A percentile compares a stretch with the other conserved stretches of the same genome.
Conservation (phyloP, 2,329 filamentous ascomycete species). For the Scedosporium minutisporum region DNA sequence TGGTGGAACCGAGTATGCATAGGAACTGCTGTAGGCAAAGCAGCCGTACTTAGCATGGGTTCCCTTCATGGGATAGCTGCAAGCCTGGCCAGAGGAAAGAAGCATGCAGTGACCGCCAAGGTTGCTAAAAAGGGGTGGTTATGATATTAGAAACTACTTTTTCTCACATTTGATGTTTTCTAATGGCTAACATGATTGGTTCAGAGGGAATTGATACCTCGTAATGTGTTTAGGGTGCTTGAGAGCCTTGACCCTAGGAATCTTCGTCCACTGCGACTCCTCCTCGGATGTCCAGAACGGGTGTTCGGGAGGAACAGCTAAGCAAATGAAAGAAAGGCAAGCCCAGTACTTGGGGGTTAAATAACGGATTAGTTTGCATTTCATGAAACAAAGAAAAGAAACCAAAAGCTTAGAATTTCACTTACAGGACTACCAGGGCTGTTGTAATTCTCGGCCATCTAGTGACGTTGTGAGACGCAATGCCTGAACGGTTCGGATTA, state of each 20-base stretch:
- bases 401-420: conserved; percentile 2
- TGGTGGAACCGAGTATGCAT: conserved; percentile 68
- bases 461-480: conserved; percentile 1
- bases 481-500: background rate
- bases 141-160: too few species aligned
- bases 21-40: conserved; percentile 69
- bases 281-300: conserved; percentile 67
- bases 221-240: conserved; percentile 65
- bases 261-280: conserved; percentile 43
- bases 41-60: conserved; percentile 74
- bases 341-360: conserved; percentile 58
- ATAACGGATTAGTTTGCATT: conserved; percentile 10
- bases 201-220: conserved; percentile 22
- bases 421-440: conserved; percentile 56
- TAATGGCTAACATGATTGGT: background rate
- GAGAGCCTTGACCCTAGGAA: conserved; percentile 52
- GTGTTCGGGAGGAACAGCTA: conserved; percentile 59
- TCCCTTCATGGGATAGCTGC: conserved; percentile 71
- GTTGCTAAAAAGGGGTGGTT: conserved; percentile 29
- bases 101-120: conserved; percentile 68
- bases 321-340: conserved; percentile 65
- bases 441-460: conserved; percentile 77
- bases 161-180: background rate
- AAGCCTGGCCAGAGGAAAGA: conserved; percentile 68
- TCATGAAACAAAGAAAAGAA: background rate